Evolutionary conservation across 2,329 filamentous ascomycete genomes (phyloP), one percentile per base, ranked within the genome.

Genomic region (Colletotrichum eleusines): DNA sequence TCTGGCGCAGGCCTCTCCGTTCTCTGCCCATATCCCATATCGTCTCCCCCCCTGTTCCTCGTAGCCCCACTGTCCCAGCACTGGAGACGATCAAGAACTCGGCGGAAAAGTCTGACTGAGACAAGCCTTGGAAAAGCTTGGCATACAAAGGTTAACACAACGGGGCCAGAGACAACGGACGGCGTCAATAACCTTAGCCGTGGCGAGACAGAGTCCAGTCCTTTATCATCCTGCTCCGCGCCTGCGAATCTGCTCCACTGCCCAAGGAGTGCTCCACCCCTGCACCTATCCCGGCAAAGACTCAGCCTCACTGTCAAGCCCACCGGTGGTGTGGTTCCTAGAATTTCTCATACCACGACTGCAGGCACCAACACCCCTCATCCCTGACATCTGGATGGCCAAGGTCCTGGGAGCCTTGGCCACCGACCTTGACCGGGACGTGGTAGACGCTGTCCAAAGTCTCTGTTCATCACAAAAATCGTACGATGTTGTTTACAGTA

Each of bases 381-480:
- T 7, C 42, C 44, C 64, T 55, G 59, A 16, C 18, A 46, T 42
- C 38, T 69, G 33, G 31, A 38, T 31, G 59, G 58, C 57, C 65
- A 59, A 40, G 46, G 35, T 63, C 23, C 51, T 48, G 64, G 64
- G 58, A 68, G 69, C 64, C 69, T 33, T 59, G 64, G 53, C 59
- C 18, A 38, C 28, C 35, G 28, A 28, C 16, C 35, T 48, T 59
- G 42, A 46, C 48, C 38, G 23, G 23, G 23, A 54, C 44, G 38
- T 58, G 26, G 65, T 42, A 26, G 68, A 54, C 31, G 58, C 40
- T 53, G 64, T 28, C 46, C 35, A 57, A 59, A 31, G 40, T 59
- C 59, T 40, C 58, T 40, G 64, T 71, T 71, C 69, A 71, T 71
- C 69, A 54, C 66, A 72, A 70, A 69, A 72, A 55, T 70, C 69